These are phyloP conservation scores for Lobosporangium transversale DNA, from an alignment of 192 early-diverging fungal species.

Conservation along the genomic window DNA sequence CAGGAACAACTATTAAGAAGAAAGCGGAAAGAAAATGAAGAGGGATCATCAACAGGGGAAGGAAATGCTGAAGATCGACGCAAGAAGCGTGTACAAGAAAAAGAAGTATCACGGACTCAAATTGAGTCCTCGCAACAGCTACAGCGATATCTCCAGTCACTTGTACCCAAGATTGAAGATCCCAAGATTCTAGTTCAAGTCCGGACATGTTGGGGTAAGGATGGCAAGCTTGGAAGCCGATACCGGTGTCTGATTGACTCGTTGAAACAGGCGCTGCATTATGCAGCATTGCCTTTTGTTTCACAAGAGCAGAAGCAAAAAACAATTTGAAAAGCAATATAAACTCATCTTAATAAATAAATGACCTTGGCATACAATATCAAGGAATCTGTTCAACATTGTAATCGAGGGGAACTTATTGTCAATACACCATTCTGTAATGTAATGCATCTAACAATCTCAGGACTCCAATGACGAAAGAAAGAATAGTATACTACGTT, in stretches of 20 bases:
- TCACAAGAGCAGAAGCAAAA: not conserved
- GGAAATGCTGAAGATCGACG: not conserved
- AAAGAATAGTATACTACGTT: slow-evolving; percentile 5
- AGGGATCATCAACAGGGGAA: not conserved
- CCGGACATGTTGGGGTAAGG: slow-evolving; percentile 45
- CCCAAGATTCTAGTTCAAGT: slow-evolving; percentile 18
- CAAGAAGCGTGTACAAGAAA: slow-evolving; percentile 12
- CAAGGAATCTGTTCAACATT: too few species aligned
- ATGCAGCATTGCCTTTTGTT: slow-evolving; percentile 34
- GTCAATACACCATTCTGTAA: slow-evolving; percentile 9
- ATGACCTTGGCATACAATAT: too few species aligned
- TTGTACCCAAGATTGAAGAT: slow-evolving; percentile 31
- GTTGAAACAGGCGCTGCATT: slow-evolving; percentile 37
- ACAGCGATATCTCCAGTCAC: slow-evolving; percentile 17
- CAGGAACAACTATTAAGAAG: slow-evolving; percentile 22
- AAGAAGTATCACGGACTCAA: too few species aligned
- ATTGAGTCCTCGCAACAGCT: slow-evolving; percentile 27
- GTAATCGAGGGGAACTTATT: too few species aligned
- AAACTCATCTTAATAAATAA: too few species aligned
- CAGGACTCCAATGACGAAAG: not conserved
- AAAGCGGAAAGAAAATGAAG: not conserved
- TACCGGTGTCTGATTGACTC: slow-evolving; percentile 40
- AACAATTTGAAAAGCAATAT: too few species aligned
- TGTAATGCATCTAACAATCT: not conserved
- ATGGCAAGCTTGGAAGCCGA: slow-evolving; percentile 31